Evolutionary conservation across 306 rosid species (phyloP).

Genomic region (Cucurbita pepo): DNA sequence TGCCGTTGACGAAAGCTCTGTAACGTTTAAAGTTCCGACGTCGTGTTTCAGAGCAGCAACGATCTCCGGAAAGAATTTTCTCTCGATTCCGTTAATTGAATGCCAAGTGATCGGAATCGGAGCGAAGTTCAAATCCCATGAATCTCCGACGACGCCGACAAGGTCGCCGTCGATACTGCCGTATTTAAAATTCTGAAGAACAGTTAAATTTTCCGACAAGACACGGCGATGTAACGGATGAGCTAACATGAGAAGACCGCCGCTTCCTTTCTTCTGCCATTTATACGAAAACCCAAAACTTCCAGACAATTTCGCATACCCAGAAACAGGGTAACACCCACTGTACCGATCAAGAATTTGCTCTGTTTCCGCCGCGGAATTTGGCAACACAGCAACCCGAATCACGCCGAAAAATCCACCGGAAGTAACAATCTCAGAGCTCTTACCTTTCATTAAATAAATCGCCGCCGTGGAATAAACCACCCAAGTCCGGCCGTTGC

Average conservation of each 20-base stretch:
- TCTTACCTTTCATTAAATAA: constrained; percentile 6
- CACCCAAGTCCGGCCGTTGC: constrained; percentile 71
- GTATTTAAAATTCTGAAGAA: constrained; percentile 39
- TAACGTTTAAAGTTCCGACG: constrained; percentile 25
- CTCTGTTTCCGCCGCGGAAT: constrained; percentile 10
- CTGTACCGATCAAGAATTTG: constrained; percentile 40
- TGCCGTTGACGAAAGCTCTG: constrained; percentile 9
- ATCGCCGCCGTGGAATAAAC: constrained; percentile 44
- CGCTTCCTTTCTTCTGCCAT: constrained; percentile 69
- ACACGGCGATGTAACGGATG: constrained; percentile 74
- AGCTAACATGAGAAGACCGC: constrained; percentile 56
- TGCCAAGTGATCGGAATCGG: constrained; percentile 66
- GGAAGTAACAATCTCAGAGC: constrained; percentile 29
- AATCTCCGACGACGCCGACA: constrained; percentile 66
- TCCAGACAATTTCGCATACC: constrained; percentile 29
- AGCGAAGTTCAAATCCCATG: constrained; percentile 44
- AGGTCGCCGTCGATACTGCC: constrained; percentile 81
- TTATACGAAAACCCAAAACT: constrained; percentile 45
- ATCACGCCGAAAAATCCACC: constrained; percentile 43
- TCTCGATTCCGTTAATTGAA: constrained; percentile 39
- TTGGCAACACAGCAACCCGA: constrained; percentile 42
- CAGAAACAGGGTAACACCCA: constrained; percentile 65
- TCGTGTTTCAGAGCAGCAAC: constrained; percentile 38
- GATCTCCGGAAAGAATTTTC: constrained; percentile 27
- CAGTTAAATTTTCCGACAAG: constrained; percentile 14